A percentile compares a stretch with the other conserved stretches of the same genome.
Evolutionary conservation across 345 rosid species (phyloP).

Genomic region (Lepidium aucheri): DNA sequence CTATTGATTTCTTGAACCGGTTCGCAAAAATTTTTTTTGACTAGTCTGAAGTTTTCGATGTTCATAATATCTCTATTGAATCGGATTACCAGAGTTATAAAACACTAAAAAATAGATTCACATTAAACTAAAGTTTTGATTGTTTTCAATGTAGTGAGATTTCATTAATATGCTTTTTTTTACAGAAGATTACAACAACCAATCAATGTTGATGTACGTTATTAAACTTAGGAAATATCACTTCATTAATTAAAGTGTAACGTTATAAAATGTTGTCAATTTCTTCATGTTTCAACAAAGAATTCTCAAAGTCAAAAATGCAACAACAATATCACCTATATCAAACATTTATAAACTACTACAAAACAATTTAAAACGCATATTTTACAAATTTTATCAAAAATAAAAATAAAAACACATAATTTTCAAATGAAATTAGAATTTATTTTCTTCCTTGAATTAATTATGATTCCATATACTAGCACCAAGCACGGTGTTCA

Average conservation of each 20-base stretch:
- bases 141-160: neutral
- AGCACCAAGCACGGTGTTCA: constrained; percentile 7
- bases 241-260: constrained; percentile 4
- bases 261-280: constrained; percentile 9
- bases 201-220: neutral
- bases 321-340: neutral
- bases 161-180: neutral
- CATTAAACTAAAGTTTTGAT: too few species aligned
- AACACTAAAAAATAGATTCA: too few species aligned
- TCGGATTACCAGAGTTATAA: too few species aligned
- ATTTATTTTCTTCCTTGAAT: neutral
- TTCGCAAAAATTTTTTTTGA: too few species aligned
- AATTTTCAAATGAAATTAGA: neutral
- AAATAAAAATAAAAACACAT: neutral
- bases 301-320: neutral
- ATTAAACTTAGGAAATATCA: neutral
- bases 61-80: too few species aligned
- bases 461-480: constrained; percentile 4
- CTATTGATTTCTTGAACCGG: too few species aligned
- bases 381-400: neutral
- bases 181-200: too few species aligned
- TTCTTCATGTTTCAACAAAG: neutral
- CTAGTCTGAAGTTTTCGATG: too few species aligned
- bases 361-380: neutral
- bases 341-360: neutral